Percentiles rank a stretch among this genome's conserved stretches.
phyloP scores from a whole-genome alignment of 2,329 filamentous ascomycete genomes.

The Samsoniella hepiali region DNA sequence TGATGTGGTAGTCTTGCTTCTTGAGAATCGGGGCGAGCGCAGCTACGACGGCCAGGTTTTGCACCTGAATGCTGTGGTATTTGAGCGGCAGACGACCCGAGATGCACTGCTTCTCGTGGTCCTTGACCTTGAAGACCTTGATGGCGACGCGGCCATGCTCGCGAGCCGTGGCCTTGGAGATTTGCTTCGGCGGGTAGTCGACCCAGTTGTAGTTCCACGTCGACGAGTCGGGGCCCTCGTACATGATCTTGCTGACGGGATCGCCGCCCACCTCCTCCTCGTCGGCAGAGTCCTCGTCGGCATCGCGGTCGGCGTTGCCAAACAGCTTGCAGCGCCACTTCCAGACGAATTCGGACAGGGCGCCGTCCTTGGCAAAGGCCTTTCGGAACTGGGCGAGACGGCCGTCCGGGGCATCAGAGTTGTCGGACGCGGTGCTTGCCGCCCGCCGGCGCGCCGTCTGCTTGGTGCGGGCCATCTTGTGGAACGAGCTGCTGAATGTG shows the following conservation, averaged over 20 bases:
- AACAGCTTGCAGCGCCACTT: conserved; percentile 33
- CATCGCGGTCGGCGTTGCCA: conserved; percentile 17
- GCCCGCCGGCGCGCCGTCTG: conserved; percentile 1
- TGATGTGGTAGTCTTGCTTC: conserved; percentile 39
- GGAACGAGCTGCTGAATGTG: neutral
- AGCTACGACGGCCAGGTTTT: conserved; percentile 40
- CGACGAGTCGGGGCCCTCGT: conserved; percentile 33
- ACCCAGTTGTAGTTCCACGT: conserved; percentile 35
- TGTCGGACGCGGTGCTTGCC: neutral
- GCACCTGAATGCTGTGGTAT: conserved; percentile 40
- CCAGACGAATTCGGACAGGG: conserved; percentile 30
- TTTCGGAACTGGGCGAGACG: neutral
- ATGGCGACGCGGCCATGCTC: conserved; percentile 41
- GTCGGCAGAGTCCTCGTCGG: conserved; percentile 22
- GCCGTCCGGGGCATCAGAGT: neutral
- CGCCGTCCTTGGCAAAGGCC: conserved; percentile 1
- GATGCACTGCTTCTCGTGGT: conserved; percentile 39
- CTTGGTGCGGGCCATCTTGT: conserved; percentile 3
- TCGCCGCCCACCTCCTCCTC: conserved; percentile 28
- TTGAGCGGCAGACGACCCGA: conserved; percentile 38
- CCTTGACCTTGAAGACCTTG: conserved; percentile 46
- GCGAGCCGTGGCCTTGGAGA: conserved; percentile 36
- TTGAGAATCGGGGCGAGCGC: conserved; percentile 43
- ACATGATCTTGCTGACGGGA: conserved; percentile 37
- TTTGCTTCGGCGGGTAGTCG: conserved; percentile 40